phyloP scores from a whole-genome alignment of 345 rosid genomes.

The Populus nigra region DNA sequence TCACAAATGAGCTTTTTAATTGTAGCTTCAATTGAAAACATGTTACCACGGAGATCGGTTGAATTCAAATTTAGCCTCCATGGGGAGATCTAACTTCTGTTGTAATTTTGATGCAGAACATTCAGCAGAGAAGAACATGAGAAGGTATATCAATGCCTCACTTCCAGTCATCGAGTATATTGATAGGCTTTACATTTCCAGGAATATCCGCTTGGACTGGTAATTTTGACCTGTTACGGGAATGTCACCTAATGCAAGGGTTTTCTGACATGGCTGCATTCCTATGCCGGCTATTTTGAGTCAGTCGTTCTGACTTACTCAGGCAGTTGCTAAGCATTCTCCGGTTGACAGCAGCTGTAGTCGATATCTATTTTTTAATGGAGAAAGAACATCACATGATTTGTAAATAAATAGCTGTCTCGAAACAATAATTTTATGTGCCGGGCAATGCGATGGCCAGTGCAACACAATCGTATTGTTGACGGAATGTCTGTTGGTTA shows the following conservation, averaged over 20 bases:
- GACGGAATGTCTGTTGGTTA: neutral
- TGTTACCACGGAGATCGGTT: neutral
- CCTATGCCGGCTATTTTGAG: neutral
- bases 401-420: no score
- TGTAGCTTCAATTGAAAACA: neutral
- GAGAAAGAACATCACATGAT: no score
- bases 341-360: neutral
- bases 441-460: neutral
- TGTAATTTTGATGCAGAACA: constrained; percentile 37
- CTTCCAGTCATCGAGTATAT: constrained; percentile 62
- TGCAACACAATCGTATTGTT: neutral
- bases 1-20: neutral
- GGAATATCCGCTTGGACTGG: constrained; percentile 78
- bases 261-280: neutral
- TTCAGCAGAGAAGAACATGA: constrained; percentile 79
- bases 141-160: constrained; percentile 61
- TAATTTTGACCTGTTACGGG: constrained; percentile 21
- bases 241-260: no score
- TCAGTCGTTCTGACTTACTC: neutral
- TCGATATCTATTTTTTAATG: neutral
- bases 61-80: neutral
- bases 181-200: constrained; percentile 63
- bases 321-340: neutral
- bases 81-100: neutral
- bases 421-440: no score